Evolutionary conservation across 306 rosid genomes (phyloP).

Genomic region (Vicia sativa): DNA sequence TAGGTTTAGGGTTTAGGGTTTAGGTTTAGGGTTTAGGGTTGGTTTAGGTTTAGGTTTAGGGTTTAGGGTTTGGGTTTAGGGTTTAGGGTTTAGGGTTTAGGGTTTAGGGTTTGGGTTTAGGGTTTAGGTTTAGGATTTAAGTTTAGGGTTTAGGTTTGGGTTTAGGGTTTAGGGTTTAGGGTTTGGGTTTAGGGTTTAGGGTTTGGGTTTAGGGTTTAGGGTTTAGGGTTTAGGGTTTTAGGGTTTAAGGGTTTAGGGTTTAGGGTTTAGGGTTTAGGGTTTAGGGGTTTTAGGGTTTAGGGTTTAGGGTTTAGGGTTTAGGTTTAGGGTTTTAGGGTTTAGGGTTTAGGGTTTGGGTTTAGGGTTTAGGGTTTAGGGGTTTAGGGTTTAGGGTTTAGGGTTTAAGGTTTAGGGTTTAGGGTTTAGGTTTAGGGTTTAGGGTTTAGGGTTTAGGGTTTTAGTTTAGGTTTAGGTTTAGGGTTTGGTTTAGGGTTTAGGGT

Average conservation of each 20-base stretch:
- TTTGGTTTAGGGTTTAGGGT: too few relatives aligned
- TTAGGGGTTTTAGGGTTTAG: background rate
- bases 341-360: background rate
- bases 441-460: background rate
- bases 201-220: constrained; percentile 3
- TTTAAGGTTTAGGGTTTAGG: background rate
- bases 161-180: constrained; percentile 3
- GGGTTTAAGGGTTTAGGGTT: background rate
- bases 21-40: background rate
- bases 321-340: background rate
- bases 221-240: background rate
- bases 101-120: background rate
- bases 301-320: background rate
- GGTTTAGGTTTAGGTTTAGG: background rate
- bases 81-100: background rate
- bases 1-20: constrained; percentile 1
- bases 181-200: constrained; percentile 3
- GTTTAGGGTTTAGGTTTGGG: constrained; percentile 4
- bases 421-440: background rate
- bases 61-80: background rate
- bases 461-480: background rate
- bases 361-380: background rate
- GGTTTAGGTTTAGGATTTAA: background rate
- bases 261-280: background rate
- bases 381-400: background rate